Evolutionary conservation across 2,329 filamentous ascomycete genomes (phyloP).

Genomic region (Chalara sp.): DNA sequence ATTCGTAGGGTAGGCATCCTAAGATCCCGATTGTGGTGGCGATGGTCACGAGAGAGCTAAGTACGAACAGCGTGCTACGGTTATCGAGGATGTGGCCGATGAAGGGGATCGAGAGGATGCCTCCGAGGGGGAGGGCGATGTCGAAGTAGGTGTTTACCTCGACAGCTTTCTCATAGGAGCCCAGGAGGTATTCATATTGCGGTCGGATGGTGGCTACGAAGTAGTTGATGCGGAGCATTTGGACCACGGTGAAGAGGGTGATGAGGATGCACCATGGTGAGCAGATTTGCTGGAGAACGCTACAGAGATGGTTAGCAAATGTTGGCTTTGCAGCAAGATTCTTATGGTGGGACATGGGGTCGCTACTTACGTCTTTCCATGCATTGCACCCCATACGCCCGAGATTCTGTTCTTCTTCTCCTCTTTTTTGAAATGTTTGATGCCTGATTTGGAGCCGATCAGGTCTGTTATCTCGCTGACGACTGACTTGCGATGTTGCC

Average conservation of each 20-base stretch:
- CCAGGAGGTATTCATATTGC: constrained; percentile 74
- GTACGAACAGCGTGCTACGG: constrained; percentile 64
- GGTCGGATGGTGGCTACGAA: constrained; percentile 81
- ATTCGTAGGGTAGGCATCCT: constrained; percentile 63
- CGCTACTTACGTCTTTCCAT: constrained; percentile 44
- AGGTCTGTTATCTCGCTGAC: constrained; percentile 66
- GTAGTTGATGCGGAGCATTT: constrained; percentile 83
- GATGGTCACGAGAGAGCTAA: constrained; percentile 60
- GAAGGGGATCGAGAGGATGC: constrained; percentile 78
- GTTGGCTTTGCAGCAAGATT: too few relatives aligned
- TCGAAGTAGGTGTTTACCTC: constrained; percentile 82
- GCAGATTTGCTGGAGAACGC: constrained; percentile 64
- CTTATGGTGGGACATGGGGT: too few relatives aligned
- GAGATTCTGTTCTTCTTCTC: constrained; percentile 58
- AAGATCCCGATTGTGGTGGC: constrained; percentile 72
- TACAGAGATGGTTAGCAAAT: too few relatives aligned
- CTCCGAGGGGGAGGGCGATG: constrained; percentile 74
- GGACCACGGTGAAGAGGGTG: constrained; percentile 66
- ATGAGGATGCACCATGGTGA: constrained; percentile 83
- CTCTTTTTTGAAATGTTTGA: constrained; percentile 59
- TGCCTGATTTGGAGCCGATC: constrained; percentile 57
- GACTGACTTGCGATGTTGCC: constrained; percentile 30
- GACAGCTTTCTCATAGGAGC: constrained; percentile 51
- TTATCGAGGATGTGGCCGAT: constrained; percentile 76
- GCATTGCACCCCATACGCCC: constrained; percentile 83